These are phyloP conservation scores for Andrographis paniculata DNA, from an alignment of 305 asterid species.

Conservation along the genomic window DNA sequence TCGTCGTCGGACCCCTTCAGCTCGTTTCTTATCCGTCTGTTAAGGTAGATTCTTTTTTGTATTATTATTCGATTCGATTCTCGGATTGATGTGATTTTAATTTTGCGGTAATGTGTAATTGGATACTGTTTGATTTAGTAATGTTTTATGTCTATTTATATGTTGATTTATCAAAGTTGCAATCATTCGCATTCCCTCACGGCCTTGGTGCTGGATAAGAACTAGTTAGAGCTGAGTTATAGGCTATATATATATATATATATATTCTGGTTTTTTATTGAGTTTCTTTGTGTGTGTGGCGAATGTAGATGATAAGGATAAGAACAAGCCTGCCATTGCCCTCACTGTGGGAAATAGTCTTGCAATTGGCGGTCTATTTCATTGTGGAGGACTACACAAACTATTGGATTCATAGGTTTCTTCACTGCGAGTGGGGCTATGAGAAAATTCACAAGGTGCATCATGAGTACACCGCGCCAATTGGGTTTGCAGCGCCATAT, in stretches of 20 bases:
- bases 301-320: slow-evolving; percentile 65
- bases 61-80: too few species aligned
- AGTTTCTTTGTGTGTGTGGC: too few species aligned
- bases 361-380: slow-evolving; percentile 72
- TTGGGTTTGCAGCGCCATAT: slow-evolving; percentile 89
- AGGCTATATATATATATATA: too few species aligned
- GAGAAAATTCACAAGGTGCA: slow-evolving; percentile 96
- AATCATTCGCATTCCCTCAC: too few species aligned
- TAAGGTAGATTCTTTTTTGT: slow-evolving; percentile 48
- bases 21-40: slow-evolving; percentile 81
- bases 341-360: slow-evolving; percentile 55
- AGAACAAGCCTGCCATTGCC: slow-evolving; percentile 91
- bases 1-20: slow-evolving; percentile 89
- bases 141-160: too few species aligned
- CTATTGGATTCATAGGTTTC: slow-evolving; percentile 88
- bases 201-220: too few species aligned
- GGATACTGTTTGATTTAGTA: too few species aligned
- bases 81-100: too few species aligned
- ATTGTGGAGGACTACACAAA: slow-evolving; percentile 86
- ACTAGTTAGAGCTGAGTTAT: too few species aligned
- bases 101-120: neutral
- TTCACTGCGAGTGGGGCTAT: slow-evolving; percentile 92
- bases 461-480: slow-evolving; percentile 92
- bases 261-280: too few species aligned
- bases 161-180: too few species aligned